A percentile compares a stretch with the other conserved stretches of the same genome.
Evolutionary conservation across 371 early-diverging fungal genomes (phyloP).

Genomic region (Lichtheimia ornata): DNA sequence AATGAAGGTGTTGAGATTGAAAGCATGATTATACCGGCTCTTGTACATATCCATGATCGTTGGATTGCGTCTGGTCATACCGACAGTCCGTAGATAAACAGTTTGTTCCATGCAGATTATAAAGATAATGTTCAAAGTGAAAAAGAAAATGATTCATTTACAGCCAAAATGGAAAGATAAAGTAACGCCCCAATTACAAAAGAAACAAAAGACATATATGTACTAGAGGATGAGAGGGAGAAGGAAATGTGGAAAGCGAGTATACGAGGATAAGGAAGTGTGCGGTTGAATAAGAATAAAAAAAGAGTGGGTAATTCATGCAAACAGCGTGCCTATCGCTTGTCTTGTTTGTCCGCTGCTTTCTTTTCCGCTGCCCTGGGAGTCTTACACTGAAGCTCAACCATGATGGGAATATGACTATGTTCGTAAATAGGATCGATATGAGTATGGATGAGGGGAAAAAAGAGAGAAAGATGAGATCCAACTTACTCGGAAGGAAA

Average conservation of each 20-base stretch:
- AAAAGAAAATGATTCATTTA: constrained; percentile 4
- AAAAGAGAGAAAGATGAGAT: too few relatives aligned
- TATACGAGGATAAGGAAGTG: background rate
- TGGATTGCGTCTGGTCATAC: constrained; percentile 53
- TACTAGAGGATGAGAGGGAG: constrained; percentile 1
- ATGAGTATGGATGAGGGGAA: background rate
- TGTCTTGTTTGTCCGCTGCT: constrained; percentile 6
- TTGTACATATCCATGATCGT: constrained; percentile 69
- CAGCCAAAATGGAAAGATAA: background rate
- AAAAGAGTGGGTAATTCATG: background rate
- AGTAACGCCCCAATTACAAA: constrained; percentile 7
- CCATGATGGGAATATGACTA: constrained; percentile 14
- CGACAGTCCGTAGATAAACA: constrained; percentile 8
- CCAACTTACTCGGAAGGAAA: constrained; percentile 88
- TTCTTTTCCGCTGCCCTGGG: constrained; percentile 10
- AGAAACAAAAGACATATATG: constrained; percentile 7
- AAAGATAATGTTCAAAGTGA: background rate
- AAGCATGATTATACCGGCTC: constrained; percentile 74
- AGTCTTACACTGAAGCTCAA: constrained; percentile 1
- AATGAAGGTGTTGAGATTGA: constrained; percentile 84
- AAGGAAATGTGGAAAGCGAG: background rate
- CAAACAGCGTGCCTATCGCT: constrained; percentile 1
- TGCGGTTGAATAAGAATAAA: background rate
- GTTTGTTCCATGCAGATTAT: background rate
- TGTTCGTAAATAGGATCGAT: background rate